Evolutionary conservation across 768 basidiomycete species (phyloP), one percentile per base, ranked within the genome.

Genomic region (Mycena filopes): DNA sequence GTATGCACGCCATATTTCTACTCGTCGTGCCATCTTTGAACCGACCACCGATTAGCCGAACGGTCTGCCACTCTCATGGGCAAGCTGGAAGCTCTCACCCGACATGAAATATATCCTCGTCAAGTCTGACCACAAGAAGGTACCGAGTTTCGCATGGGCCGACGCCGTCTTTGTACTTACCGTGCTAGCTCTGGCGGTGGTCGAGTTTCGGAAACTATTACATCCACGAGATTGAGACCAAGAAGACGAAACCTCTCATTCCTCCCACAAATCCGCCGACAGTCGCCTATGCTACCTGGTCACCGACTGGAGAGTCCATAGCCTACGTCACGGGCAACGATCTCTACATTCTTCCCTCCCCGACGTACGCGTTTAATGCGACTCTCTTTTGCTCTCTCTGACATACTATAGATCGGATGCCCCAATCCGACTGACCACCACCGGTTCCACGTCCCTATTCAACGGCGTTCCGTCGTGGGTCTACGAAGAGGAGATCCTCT

Each of bases 391-490:
- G 12, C 6, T 33, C 43, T 12, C 16, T 38, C 49, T 63, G 18
- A 62, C n/a, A 13, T 48, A 50, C 47, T 60, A 20, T 48, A 83
- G 80, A 23, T 75, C 78, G 3, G 73, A 82, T 2, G 69, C 80
- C 16, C 80, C 89, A 12, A 90, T 96, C 53, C 89, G 91, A 12
- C 83, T 99, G 12, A 99, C 97, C 2, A 80, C 82, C 1, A 87
- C 89, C 16, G 98, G 98, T 0, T 93, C 91, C 55, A 84, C 87
- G 0, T 91, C 92, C 0, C 82, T 96, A 18, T 98, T 99, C 82
- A 89, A 98, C 72, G 98, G 98, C 9, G 92, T 98, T 2, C 94
- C 95, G 0, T 95, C 98, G 75, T 99, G 98, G 97, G 97, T 98
- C 6, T 96, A 96, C 76, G 95, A 97, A 75, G 95, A 97, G 74